phyloP scores from a whole-genome alignment of 2,329 filamentous ascomycete species.

The Dryadomyces sulphureus region DNA sequence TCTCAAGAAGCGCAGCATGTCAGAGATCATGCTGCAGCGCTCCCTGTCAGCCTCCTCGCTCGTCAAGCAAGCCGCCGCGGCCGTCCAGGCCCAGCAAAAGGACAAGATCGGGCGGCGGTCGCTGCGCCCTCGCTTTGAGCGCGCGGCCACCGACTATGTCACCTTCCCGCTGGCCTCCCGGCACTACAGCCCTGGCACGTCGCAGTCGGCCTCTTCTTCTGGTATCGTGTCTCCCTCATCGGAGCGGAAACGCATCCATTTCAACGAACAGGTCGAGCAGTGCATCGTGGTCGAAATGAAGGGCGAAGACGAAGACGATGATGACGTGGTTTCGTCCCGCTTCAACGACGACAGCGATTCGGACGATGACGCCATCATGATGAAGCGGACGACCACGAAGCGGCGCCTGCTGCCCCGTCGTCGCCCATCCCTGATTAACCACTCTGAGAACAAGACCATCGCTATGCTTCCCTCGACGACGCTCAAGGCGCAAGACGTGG shows the following conservation, averaged over 20 bases:
- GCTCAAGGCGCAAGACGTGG: conserved; percentile 69
- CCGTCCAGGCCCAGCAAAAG: conserved; percentile 68
- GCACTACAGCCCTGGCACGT: conserved; percentile 45
- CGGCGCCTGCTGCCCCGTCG: conserved; percentile 39
- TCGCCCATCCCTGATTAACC: conserved; percentile 23
- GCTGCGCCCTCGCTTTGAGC: conserved; percentile 40
- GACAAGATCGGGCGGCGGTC: conserved; percentile 28
- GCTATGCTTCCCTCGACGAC: conserved; percentile 79
- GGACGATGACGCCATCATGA: conserved; percentile 68
- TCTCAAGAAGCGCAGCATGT: conserved; percentile 91
- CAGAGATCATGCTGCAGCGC: conserved; percentile 82
- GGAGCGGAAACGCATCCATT: conserved; percentile 79
- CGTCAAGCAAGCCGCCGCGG: conserved; percentile 75
- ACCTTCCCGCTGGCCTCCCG: conserved; percentile 49
- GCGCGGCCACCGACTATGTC: conserved; percentile 54
- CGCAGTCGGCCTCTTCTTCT: conserved; percentile 55
- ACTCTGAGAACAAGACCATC: conserved; percentile 63
- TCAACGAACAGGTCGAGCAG: conserved; percentile 90
- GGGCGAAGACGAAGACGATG: conserved; percentile 60
- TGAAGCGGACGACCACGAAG: conserved; percentile 51
- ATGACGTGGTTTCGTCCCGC: conserved; percentile 25
- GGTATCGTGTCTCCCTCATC: conserved; percentile 48
- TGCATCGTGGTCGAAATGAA: conserved; percentile 89
- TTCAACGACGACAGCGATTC: conserved; percentile 46
- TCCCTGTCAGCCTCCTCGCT: conserved; percentile 81